These are phyloP conservation scores for Aspergillus candidus DNA, from an alignment of 2,329 filamentous ascomycete species.

Conservation along the genomic window DNA sequence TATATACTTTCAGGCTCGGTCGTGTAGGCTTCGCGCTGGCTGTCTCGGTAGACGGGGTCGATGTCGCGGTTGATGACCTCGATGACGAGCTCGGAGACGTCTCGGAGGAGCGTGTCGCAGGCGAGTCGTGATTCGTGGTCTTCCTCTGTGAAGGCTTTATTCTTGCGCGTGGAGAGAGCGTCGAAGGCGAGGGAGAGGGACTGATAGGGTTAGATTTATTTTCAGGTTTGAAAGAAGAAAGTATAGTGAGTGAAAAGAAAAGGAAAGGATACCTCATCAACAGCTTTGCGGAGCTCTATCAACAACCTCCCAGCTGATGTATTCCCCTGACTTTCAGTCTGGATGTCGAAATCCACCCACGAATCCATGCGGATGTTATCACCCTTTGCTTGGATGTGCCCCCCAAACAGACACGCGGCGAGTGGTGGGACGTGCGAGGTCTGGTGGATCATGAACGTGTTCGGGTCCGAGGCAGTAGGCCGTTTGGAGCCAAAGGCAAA, in stretches of 20 bases:
- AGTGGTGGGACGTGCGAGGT: constrained; percentile 26
- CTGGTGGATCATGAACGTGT: constrained; percentile 21
- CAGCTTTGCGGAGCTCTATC: constrained; percentile 30
- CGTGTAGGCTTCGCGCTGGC: background rate
- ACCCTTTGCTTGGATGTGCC: constrained; percentile 11
- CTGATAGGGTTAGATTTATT: no score
- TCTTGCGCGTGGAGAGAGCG: no score
- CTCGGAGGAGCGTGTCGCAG: constrained; percentile 1
- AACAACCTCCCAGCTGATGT: constrained; percentile 20
- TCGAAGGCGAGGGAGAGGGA: no score
- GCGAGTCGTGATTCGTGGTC: background rate
- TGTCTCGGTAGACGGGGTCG: background rate
- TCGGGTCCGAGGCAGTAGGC: constrained; percentile 4
- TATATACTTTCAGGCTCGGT: no score
- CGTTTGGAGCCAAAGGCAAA: constrained; percentile 3
- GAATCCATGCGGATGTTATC: constrained; percentile 27
- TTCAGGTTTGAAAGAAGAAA: constrained; percentile 9
- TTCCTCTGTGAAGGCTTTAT: no score
- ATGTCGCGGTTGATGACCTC: constrained; percentile 3
- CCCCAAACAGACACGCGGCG: constrained; percentile 23
- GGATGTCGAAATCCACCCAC: constrained; percentile 30
- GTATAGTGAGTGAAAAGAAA: no score
- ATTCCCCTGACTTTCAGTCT: constrained; percentile 3
- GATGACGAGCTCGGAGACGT: constrained; percentile 1
- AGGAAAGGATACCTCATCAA: constrained; percentile 21